Evolutionary conservation across 202 grass and related monocot genomes (phyloP), one percentile per base, ranked within the genome.

Genomic region (Cymbopogon flexuosus): DNA sequence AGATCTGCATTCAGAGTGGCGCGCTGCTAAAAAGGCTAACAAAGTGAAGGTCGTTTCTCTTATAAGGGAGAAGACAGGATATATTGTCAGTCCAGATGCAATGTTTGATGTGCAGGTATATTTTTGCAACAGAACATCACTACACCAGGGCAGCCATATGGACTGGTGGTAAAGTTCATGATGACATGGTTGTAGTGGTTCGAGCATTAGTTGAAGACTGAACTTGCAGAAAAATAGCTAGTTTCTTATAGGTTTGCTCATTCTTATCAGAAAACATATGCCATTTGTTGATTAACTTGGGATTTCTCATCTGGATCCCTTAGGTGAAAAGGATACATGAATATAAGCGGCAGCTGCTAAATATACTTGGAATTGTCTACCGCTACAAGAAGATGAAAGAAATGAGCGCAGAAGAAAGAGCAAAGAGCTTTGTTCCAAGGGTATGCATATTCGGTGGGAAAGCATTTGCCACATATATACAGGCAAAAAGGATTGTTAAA

Each of bases 21-120:
- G 67, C 5, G 72, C 82, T 65, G 90, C 88, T 49, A 99, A 99
- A 90, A 88, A 37, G 81, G 88, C 47, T 69, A 99, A 90, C 69
- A 99, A 99, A 75, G 60, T 93, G 76, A 96, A 89, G 73, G 92
- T 96, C 45, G 88, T 82, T 49, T 93, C 92, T 10, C 76, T 96
- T 65, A 99, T 99, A 85, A 91, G 77, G 85, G 90, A 99, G 57
- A 96, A 80, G 88, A 99, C 92, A 68, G 96, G 92, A 81, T 99
- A 99, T 88, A 78, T 90, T 83, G 92, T 99, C 88, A 96, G 88
- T 81, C 90, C 90, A 62, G 92, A 99, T 81, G 88, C 90, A 3
- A 99, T 99, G 96, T 99, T 99, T 76, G 96, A 99, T 88, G 88
- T 99, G 61, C 96, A 99, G 92, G 96, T 99, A 90, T 67, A 85